phyloP scores from a whole-genome alignment of 345 rosid species.

The Eucalyptus grandis region DNA sequence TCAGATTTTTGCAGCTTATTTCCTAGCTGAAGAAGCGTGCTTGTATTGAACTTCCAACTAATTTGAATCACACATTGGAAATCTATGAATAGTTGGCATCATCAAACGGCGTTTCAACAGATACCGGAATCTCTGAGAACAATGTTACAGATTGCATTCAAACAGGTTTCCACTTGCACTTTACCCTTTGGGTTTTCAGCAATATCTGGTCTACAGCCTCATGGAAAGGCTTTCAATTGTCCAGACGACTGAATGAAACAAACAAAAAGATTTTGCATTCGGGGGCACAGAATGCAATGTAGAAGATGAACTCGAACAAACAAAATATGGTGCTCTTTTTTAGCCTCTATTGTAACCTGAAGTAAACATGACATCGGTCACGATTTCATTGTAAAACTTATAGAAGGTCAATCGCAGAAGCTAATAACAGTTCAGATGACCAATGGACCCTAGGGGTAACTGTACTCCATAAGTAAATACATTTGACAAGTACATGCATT shows the following conservation, averaged over 20 bases:
- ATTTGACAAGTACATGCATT: not conserved
- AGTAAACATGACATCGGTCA: not conserved
- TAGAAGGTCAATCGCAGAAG: not conserved
- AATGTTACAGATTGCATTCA: not conserved
- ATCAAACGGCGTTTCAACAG: not conserved
- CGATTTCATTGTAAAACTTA: not conserved
- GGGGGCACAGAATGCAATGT: not conserved
- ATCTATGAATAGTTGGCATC: not conserved
- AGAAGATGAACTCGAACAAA: not conserved
- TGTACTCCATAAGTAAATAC: not conserved
- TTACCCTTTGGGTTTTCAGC: not conserved
- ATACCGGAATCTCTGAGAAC: not conserved
- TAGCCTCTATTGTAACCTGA: not conserved
- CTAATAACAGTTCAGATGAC: not conserved
- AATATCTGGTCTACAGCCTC: not conserved
- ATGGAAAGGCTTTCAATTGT: not conserved
- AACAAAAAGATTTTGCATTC: not conserved
- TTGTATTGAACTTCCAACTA: not conserved
- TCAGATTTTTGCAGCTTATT: not conserved
- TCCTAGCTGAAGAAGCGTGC: not conserved
- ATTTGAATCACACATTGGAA: not conserved
- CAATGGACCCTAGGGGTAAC: not conserved
- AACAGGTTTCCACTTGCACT: not conserved
- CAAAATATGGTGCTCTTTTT: not conserved
- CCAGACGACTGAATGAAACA: not conserved